Evolutionary conservation across 176 grass and related monocot species (phyloP), one percentile per base, ranked within the genome.

Genomic region (Eragrostis curvula): DNA sequence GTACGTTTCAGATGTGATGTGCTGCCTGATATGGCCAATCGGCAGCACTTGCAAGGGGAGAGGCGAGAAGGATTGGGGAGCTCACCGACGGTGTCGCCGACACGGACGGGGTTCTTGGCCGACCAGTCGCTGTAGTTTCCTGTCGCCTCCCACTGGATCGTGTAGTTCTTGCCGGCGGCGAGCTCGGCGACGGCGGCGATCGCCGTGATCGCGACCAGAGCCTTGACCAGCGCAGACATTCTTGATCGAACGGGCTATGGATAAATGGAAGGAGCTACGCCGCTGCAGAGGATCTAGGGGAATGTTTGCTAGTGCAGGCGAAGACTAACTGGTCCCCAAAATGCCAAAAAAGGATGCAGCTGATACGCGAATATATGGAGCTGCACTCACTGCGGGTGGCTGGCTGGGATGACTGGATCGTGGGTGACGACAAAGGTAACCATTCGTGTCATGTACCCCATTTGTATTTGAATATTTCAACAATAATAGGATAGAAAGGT

Each of bases 31-130:
- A 36, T 4, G 32, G 32, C 32, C 78, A 13, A 47, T 68, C 60
- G 83, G 32, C 32, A 36, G 32, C 32, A 36, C 3, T 36, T 36
- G 32, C 32, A 36, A 36, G 32, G 32, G 32, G 32, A 52, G 53
- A 59, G 20, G 13, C n/a, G 11, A 58, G 12, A 58, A 75, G 39
- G 53, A 15, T 43, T 70, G 12, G 15, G 8, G 21, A 84, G 68
- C 70, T 79, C 77, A 92, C 90, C 69, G 74, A 92, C 83, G 87
- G 70, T 85, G 79, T 92, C 90, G 45, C 86, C 86, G 24, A 84
- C 48, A 66, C 46, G 0, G 83, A 92, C 79, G 1, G 42, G 23
- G 72, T 79, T 83, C 53, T 6, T 13, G 46, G 73, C 70, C 10
- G 75, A 69, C 90, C 90, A 92, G 71, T 83, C 80, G 53, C 53